Base-by-base conservation (phyloP, 345 rosid species). In the Garcia nutans region DNA sequence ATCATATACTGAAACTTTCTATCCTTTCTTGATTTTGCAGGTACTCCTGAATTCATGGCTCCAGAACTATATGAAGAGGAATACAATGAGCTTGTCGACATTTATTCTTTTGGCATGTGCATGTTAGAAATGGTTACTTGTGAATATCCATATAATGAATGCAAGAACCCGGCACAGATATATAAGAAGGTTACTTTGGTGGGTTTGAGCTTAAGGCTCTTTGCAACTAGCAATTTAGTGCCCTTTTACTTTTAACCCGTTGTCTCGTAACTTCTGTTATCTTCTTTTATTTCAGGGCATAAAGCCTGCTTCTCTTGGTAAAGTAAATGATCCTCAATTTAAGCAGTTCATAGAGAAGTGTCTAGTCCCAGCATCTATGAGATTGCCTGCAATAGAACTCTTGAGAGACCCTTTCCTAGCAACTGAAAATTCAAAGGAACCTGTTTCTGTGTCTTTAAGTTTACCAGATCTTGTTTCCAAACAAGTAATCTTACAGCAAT, bases 291-390 rank as follows among this genome's bases (percentile, higher is more conserved):
- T 82, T 72, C 84, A 91, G 96, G 90, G 94, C 26, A 71, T 88
- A 64, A 95, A 90, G 77, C 98, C 99, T 31, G 87, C 87, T 28
- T 90, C 98, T 64, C 94, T 81, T 19, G 70, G 88, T 71, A 90
- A 84, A 82, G 91, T 93, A 74, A 87, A 83, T 76, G 94, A 93
- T 71, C 87, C 85, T 41, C 88, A 86, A 65, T 87, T 96, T 65
- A 91, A 88, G 80, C 77, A 44, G 61, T 90, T 96, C 81, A 92
- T 96, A 75, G 98, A 96, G 84, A 93, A 92, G 85, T 96, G 98
- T 76, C 77, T 96, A 41, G 89, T 90, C 71, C 91, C 97, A 60
- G 97, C 94, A 67, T 73, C 92, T 26, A 83, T 86, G 80, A 91
- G 99, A 83, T 72, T 85, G 65, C 83, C 99, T 58, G 99, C 98